These are phyloP conservation scores for Garcia nutans DNA, from an alignment of 345 rosid species.

Conservation along the genomic window DNA sequence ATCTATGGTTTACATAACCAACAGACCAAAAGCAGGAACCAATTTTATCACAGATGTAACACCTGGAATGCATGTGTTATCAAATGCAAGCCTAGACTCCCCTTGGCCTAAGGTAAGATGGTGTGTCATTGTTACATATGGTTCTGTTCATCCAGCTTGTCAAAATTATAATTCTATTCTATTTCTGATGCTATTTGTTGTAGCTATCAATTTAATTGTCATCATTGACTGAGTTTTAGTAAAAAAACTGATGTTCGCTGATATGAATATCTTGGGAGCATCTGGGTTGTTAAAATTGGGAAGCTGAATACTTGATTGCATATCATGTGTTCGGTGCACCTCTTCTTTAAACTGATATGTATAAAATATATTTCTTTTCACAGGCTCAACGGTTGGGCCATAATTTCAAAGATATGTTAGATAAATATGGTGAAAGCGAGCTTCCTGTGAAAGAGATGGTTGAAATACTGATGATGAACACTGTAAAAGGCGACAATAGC, in stretches of 20 bases:
- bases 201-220: neutral
- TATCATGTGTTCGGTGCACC: neutral
- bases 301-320: neutral
- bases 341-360: neutral
- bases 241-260: too few relatives aligned
- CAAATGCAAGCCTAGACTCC: conserved; percentile 73
- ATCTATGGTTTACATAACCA: conserved; percentile 69
- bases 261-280: neutral
- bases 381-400: conserved; percentile 58
- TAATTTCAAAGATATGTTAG: conserved; percentile 40
- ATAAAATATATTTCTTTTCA: neutral
- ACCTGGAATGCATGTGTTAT: conserved; percentile 71
- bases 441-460: conserved; percentile 52
- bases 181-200: neutral
- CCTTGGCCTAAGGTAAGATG: conserved; percentile 78
- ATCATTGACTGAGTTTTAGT: neutral
- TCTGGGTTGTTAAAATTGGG: neutral
- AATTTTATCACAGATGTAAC: conserved; percentile 46
- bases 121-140: neutral
- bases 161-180: conserved; percentile 1
- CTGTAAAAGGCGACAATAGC: conserved; percentile 45
- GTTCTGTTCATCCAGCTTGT: neutral
- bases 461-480: conserved; percentile 56
- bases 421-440: conserved; percentile 36
- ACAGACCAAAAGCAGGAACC: conserved; percentile 44